Evolutionary conservation across 176 grass and related monocot genomes (phyloP).

Genomic region (Cymbopogon citratus): DNA sequence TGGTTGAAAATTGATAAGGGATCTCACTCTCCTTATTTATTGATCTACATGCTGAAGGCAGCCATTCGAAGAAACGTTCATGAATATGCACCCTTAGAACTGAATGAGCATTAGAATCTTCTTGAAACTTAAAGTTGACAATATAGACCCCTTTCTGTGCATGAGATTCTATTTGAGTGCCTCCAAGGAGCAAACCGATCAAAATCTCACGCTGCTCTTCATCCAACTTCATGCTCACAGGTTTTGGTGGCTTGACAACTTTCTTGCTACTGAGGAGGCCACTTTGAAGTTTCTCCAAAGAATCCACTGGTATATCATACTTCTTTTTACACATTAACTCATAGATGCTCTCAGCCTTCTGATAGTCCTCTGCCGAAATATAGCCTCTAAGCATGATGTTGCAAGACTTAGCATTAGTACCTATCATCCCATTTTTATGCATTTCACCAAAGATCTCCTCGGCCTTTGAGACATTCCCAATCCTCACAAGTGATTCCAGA

Average conservation of each 20-base stretch:
- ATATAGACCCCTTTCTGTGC: constrained; percentile 47
- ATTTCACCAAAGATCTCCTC: constrained; percentile 85
- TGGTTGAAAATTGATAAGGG: constrained; percentile 59
- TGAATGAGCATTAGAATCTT: constrained; percentile 60
- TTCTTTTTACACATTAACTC: constrained; percentile 87
- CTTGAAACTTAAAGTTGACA: constrained; percentile 67
- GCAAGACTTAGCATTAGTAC: constrained; percentile 72
- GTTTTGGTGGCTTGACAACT: constrained; percentile 51
- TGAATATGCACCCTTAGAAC: constrained; percentile 74
- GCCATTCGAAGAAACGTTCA: constrained; percentile 86
- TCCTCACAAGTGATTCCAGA: constrained; percentile 69
- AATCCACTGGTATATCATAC: constrained; percentile 55
- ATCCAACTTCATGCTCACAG: constrained; percentile 69
- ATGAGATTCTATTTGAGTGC: constrained; percentile 62
- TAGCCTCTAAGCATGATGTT: constrained; percentile 77
- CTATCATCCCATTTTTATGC: constrained; percentile 70
- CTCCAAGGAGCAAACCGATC: constrained; percentile 85
- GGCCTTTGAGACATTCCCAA: constrained; percentile 53
- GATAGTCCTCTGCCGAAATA: constrained; percentile 64
- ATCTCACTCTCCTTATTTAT: constrained; percentile 50
- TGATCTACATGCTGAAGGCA: constrained; percentile 56
- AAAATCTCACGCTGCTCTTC: constrained; percentile 91
- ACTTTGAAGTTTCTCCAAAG: constrained; percentile 67
- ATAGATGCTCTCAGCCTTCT: constrained; percentile 77
- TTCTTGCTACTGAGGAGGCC: constrained; percentile 61